These are phyloP conservation scores for Sugiyamaella valdiviana DNA, from an alignment of 805 yeast genomes.

Conservation along the genomic window DNA sequence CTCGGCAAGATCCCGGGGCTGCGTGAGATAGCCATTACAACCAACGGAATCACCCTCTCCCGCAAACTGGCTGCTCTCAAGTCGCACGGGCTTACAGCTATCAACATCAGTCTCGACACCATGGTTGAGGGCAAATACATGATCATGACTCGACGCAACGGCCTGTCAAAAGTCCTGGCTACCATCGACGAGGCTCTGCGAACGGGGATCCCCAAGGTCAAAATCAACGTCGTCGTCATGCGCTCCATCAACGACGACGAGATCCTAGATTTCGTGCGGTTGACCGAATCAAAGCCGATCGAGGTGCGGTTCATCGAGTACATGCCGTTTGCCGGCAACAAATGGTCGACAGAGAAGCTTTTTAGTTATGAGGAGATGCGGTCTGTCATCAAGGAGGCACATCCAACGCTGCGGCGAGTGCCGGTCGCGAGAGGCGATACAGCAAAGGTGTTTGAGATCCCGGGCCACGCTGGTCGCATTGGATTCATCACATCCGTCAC, in stretches of 20 bases:
- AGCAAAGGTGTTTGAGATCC: constrained; percentile 41
- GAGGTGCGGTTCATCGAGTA: constrained; percentile 52
- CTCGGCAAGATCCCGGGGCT: constrained; percentile 38
- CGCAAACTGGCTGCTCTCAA: constrained; percentile 42
- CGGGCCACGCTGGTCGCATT: constrained; percentile 39
- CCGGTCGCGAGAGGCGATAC: constrained; percentile 40
- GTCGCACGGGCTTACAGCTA: constrained; percentile 40
- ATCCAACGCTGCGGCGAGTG: constrained; percentile 30
- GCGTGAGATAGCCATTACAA: constrained; percentile 45
- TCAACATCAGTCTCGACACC: constrained; percentile 47
- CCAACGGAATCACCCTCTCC: constrained; percentile 46
- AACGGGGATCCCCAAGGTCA: constrained; percentile 41
- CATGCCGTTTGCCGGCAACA: constrained; percentile 55
- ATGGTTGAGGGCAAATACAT: constrained; percentile 45
- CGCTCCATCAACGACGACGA: constrained; percentile 48
- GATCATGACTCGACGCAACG: constrained; percentile 46
- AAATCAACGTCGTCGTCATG: constrained; percentile 47
- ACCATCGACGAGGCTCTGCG: constrained; percentile 41
- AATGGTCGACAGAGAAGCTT: constrained; percentile 44
- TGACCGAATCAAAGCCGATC: constrained; percentile 36
- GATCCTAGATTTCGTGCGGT: constrained; percentile 40
- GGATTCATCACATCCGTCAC: constrained; percentile 57
- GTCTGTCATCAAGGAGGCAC: constrained; percentile 28
- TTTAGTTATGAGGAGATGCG: constrained; percentile 42
- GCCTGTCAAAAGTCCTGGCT: constrained; percentile 40